These are phyloP conservation scores for Neoscytalidium dimidiatum DNA, from an alignment of 2,329 filamentous ascomycete genomes.

Conservation along the genomic window DNA sequence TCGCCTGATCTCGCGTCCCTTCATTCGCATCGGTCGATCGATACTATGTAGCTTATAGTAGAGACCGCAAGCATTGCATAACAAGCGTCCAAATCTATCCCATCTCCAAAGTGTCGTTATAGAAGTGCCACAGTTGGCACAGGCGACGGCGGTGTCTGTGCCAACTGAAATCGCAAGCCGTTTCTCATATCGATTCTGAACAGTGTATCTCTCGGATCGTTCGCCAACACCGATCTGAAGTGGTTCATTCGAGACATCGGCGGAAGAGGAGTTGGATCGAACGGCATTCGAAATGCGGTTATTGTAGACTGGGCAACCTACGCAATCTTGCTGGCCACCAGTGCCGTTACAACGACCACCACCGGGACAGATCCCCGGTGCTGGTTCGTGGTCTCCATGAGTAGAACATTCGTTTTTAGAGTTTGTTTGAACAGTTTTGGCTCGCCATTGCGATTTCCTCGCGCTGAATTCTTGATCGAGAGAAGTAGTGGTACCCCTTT, in stretches of 20 bases:
- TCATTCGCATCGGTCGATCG: background rate
- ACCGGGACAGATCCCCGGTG: constrained; percentile 87
- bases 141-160: constrained; percentile 55
- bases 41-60: background rate
- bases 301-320: constrained; percentile 95
- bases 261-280: constrained; percentile 47
- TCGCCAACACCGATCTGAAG: background rate
- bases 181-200: background rate
- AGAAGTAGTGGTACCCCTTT: background rate
- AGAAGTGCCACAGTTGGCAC: constrained; percentile 94
- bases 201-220: background rate
- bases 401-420: background rate
- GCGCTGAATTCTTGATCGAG: background rate
- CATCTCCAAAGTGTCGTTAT: constrained; percentile 95
- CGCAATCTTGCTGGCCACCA: constrained; percentile 90
- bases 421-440: background rate
- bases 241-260: background rate
- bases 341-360: constrained; percentile 95
- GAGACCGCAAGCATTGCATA: constrained; percentile 82
- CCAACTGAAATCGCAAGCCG: background rate
- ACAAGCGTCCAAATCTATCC: constrained; percentile 91
- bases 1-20: background rate
- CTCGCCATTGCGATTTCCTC: background rate
- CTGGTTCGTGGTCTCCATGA: too few species aligned
- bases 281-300: constrained; percentile 89